phyloP scores from a whole-genome alignment of 1,284 basidiomycete genomes.

The Laetiporus sulphureus region DNA sequence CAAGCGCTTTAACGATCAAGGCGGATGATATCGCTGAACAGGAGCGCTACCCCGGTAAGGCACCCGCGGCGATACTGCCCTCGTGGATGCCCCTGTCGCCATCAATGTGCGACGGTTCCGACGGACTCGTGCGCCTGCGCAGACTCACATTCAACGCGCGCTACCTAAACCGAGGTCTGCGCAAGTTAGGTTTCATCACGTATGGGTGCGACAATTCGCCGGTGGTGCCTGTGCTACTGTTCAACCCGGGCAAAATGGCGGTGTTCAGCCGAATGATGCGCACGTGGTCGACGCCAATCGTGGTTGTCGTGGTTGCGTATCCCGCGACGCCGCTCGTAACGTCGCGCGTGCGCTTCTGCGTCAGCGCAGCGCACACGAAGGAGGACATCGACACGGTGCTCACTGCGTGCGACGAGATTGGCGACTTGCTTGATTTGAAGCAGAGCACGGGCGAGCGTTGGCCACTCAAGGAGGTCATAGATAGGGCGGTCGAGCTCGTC shows the following conservation, averaged over 20 bases:
- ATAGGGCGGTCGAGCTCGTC: conserved; percentile 75
- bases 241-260: conserved; percentile 91
- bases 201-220: conserved; percentile 91
- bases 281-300: conserved; percentile 72
- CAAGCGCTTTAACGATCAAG: too few species aligned
- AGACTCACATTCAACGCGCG: conserved; percentile 94
- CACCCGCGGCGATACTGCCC: conserved; percentile 54
- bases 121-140: conserved; percentile 78
- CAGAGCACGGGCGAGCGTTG: conserved; percentile 74
- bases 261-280: conserved; percentile 89
- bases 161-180: conserved; percentile 84
- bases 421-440: conserved; percentile 83
- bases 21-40: conserved; percentile 16
- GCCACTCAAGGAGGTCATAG: conserved; percentile 75
- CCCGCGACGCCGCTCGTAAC: conserved; percentile 92
- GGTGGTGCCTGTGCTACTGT: conserved; percentile 90
- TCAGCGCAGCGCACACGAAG: conserved; percentile 94
- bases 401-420: conserved; percentile 89
- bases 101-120: conserved; percentile 68
- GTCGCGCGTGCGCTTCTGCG: conserved; percentile 89
- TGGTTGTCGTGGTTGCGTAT: conserved; percentile 88
- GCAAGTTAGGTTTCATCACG: conserved; percentile 95
- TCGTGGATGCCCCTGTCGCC: conserved; percentile 69
- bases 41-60: conserved; percentile 57
- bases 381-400: conserved; percentile 90